Base-by-base conservation (phyloP, 371 early-diverging fungal genomes). In the Syncephalastrum racemosum region DNA sequence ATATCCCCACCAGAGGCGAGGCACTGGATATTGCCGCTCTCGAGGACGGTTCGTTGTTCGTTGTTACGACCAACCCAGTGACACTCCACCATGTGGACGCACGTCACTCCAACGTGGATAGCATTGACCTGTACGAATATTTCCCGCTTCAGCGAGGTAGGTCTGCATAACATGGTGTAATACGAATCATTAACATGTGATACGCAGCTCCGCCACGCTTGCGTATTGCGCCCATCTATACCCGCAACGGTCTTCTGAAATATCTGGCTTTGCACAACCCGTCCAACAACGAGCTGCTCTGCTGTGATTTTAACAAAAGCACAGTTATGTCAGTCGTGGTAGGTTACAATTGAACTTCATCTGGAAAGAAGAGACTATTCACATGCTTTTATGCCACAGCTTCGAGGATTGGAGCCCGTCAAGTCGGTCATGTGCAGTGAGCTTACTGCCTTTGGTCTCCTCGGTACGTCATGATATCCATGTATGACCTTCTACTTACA, bases 71-170 rank as follows among this genome's bases (percentile, higher is more conserved):
- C 27, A 83, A 81, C 58, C 91, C 91, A 14, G 83, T 88, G 6
- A 84, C 86, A 3, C 73, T 91, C n/a, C 85, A 87, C 60, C 73
- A 71, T 51, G 63, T 91, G 19, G 81, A 84, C 19, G 67, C 80
- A 5, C 68, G 63, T 6, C 89, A 89, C 47, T 73, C 81, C 22
- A 74, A 70, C 4, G 58, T 80, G 41, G 73, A 79, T 4, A 82
- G 79, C n/a, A 65, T 90, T 1, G 89, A 90, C 59, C 75, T 91
- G 53, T 90, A 89, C 51, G 91, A 91, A 59, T 91, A 87, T 56
- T 88, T 88, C 64, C 90, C 90, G n/a, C 68, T 86, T 12, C 83
- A 84, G 54, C 62, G 81, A 41, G 67, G 67, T 75, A 46, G 60
- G 66, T 39, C 15, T 15, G 19, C 49, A 20, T 4, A 6, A 18